Conservation (phyloP, 2,329 filamentous ascomycete genomes). For the Fusarium siculi region DNA sequence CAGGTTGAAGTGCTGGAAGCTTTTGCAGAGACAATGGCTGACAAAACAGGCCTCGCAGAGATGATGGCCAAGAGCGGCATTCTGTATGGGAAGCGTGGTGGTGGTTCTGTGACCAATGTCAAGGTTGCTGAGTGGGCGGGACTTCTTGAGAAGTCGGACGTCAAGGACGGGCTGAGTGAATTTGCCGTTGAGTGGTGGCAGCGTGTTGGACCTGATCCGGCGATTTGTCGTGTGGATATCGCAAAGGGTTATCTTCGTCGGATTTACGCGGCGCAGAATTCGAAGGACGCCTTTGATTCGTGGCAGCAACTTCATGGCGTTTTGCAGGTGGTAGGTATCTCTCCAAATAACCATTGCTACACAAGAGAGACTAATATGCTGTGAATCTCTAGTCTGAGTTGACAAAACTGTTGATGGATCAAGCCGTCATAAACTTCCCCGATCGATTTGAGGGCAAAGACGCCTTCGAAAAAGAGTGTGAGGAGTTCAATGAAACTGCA, state of each 20-base stretch:
- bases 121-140: background rate
- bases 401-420: background rate
- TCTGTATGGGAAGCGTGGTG: background rate
- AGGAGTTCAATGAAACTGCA: background rate
- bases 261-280: background rate
- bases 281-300: background rate
- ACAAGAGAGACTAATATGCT: fast-evolving
- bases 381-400: background rate
- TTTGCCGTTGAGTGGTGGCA: constrained; percentile 2
- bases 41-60: constrained; percentile 20
- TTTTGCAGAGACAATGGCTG: constrained; percentile 24
- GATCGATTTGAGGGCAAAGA: background rate
- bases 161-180: background rate
- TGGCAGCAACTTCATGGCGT: background rate
- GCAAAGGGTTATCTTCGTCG: background rate
- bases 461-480: background rate
- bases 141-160: background rate
- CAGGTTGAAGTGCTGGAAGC: constrained; percentile 40
- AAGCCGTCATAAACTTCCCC: background rate
- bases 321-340: background rate
- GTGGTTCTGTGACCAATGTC: background rate
- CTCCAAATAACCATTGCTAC: too few relatives aligned
- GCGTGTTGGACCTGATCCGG: background rate
- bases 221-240: background rate
- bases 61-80: constrained; percentile 24